A percentile compares a stretch with the other conserved stretches of the same genome.
Conservation (phyloP, 495 filamentous ascomycete species). For the Glutinoglossum americanum region DNA sequence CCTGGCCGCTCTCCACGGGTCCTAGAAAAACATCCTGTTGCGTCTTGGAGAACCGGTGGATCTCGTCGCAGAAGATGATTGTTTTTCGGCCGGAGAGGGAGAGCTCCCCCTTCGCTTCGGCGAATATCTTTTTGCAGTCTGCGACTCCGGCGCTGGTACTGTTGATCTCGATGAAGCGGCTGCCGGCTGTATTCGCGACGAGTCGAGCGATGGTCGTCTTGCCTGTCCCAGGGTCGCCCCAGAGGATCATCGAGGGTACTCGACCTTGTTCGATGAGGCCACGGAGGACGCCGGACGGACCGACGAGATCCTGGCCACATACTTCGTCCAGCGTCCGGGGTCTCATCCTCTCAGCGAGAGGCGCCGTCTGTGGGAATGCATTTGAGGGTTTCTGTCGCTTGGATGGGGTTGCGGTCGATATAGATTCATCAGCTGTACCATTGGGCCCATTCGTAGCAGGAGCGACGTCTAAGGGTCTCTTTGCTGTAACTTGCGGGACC, state of each 20-base stretch:
- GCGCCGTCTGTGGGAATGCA: constrained; percentile 45
- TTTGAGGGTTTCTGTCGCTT: constrained; percentile 39
- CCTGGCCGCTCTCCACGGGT: constrained; percentile 74
- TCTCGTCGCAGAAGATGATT: constrained; percentile 95
- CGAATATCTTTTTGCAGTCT: constrained; percentile 87
- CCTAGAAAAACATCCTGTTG: constrained; percentile 93
- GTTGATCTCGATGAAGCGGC: constrained; percentile 88
- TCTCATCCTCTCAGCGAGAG: constrained; percentile 85
- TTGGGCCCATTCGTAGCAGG: not conserved
- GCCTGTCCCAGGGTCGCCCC: constrained; percentile 79
- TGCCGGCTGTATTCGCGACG: constrained; percentile 58
- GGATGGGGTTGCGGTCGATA: constrained; percentile 9
- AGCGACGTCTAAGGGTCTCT: constrained; percentile 21
- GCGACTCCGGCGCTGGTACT: constrained; percentile 79
- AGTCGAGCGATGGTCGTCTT: constrained; percentile 96
- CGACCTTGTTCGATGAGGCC: constrained; percentile 74
- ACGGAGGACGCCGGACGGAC: constrained; percentile 59
- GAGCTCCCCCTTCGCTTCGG: constrained; percentile 65
- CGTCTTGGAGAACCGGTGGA: constrained; percentile 78
- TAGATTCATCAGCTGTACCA: not conserved
- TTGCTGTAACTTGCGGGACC: constrained; percentile 8
- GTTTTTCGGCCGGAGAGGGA: constrained; percentile 69
- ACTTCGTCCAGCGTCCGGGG: constrained; percentile 68
- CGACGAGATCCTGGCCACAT: constrained; percentile 79
- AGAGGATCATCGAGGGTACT: constrained; percentile 87